Evolutionary conservation across 179 eudicot species (phyloP).

Genomic region (Silene noctiflora): DNA sequence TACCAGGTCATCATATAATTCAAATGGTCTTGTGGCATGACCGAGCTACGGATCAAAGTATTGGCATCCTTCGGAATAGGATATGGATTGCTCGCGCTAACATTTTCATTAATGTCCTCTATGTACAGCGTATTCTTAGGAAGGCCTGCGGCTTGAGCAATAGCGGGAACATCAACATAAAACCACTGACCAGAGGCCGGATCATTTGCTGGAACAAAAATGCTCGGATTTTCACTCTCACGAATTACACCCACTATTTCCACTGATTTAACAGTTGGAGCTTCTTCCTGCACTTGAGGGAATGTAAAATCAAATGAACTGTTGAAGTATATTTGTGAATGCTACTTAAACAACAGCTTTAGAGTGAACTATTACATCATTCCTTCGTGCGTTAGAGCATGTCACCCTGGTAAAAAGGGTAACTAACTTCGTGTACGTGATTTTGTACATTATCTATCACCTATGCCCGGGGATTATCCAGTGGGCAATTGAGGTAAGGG

Average conservation of each 20-base stretch:
- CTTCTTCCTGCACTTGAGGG: conserved; percentile 43
- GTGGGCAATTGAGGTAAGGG: too few relatives aligned
- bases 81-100: conserved; percentile 68
- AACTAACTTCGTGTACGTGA: too few relatives aligned
- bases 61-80: conserved; percentile 80
- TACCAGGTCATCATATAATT: conserved; percentile 93
- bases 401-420: too few relatives aligned
- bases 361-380: too few relatives aligned
- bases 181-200: conserved; percentile 80
- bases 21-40: conserved; percentile 97
- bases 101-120: conserved; percentile 66
- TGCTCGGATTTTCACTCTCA: conserved; percentile 93
- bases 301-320: neutral
- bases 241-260: conserved; percentile 88
- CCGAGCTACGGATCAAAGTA: conserved; percentile 75
- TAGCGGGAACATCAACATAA: conserved; percentile 85
- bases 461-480: too few relatives aligned
- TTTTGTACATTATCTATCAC: too few relatives aligned
- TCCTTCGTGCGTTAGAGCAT: too few relatives aligned
- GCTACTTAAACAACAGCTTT: neutral
- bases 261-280: conserved; percentile 35
- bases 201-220: conserved; percentile 88
- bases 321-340: neutral
- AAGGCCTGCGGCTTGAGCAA: conserved; percentile 61
- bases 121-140: conserved; percentile 67